Percentiles rank a stretch among this genome's conserved stretches.
Evolutionary conservation across 495 filamentous ascomycete genomes (phyloP).

Genomic region (Xylaria telfairii): DNA sequence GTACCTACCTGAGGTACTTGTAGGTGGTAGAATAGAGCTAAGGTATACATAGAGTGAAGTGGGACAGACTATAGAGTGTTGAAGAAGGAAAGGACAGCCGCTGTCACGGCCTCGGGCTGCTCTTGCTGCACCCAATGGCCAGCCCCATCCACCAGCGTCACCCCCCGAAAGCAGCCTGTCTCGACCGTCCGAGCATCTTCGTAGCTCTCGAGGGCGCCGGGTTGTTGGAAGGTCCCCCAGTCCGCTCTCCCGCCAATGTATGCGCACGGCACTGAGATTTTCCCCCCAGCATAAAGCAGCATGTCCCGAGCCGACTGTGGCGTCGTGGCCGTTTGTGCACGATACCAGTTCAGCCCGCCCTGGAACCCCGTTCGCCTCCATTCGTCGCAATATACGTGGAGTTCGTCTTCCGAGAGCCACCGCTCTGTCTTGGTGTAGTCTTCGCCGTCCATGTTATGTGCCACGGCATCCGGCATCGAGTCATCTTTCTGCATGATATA

Average conservation of each 20-base stretch:
- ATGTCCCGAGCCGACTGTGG: conserved; percentile 57
- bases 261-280: conserved; percentile 65
- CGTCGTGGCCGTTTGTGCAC: conserved; percentile 56
- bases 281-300: conserved; percentile 65
- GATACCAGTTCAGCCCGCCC: conserved; percentile 74
- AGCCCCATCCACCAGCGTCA: conserved; percentile 60
- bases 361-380: conserved; percentile 73
- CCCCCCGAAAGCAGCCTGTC: conserved; percentile 52
- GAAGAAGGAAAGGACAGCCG: conserved; percentile 57
- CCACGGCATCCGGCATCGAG: conserved; percentile 64
- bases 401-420: conserved; percentile 64
- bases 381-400: conserved; percentile 65
- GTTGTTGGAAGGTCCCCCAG: conserved; percentile 73
- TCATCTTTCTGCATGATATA: conserved; percentile 68
- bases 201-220: conserved; percentile 66
- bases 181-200: conserved; percentile 51
- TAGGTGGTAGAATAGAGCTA: too few relatives aligned
- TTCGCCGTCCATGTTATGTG: conserved; percentile 58
- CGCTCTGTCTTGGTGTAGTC: conserved; percentile 37
- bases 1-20: too few relatives aligned
- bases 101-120: conserved; percentile 59
- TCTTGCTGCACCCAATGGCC: conserved; percentile 76
- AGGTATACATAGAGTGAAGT: too few relatives aligned
- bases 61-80: background rate
- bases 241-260: conserved; percentile 67